Base-by-base conservation (phyloP, 768 basidiomycete species). In the Leccinum subgranulosum region DNA sequence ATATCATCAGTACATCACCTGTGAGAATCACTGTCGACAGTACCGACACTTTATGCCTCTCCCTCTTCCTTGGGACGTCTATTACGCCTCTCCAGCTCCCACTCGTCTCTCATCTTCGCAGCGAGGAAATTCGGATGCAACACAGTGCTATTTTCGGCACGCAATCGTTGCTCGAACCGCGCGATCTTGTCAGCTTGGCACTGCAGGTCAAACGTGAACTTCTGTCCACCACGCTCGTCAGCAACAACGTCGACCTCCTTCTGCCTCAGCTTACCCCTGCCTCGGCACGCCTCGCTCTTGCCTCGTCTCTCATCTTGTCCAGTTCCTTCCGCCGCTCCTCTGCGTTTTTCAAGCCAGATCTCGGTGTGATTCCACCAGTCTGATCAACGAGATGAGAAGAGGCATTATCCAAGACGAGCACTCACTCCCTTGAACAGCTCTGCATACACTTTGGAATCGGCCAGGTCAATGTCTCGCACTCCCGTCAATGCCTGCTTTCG, bases 301-400 rank as follows among this genome's bases (percentile, higher is more conserved):
- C 85, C 39, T 89, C 88, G 39, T 90, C 85, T 55, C 86, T 79
- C 84, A 87, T 81, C 65, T 76, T 82, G 64, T 85, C 78, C 63
- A 90, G 64, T 56, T 91, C 86, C 62, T 79, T 85, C 56, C 82
- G 77, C 49, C 86, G 77, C 66, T 89, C 87, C 60, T 88, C 87
- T n/a, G 87, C 83, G 46, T 77, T 78, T 57, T 71, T 82, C 56
- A 78, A 63, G 21, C 79, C 79, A 28, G 81, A 78, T 15, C 70
- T 74, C 10, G 81, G 75, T 36, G 78, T 75, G 56, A 61, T 77
- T 51, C 76, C 78, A 17, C 76, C 76, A n/a, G 76, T 61, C 80
- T 81, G 39, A 19, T 47, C 27, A 36, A 34, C 25, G 41, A 27
- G 46, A 46, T 59, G 25, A 60, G 23, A 48, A 47, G 55, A 31